Evolutionary conservation across 2,329 filamentous ascomycete genomes (phyloP).

Genomic region (Xylariales sp.): DNA sequence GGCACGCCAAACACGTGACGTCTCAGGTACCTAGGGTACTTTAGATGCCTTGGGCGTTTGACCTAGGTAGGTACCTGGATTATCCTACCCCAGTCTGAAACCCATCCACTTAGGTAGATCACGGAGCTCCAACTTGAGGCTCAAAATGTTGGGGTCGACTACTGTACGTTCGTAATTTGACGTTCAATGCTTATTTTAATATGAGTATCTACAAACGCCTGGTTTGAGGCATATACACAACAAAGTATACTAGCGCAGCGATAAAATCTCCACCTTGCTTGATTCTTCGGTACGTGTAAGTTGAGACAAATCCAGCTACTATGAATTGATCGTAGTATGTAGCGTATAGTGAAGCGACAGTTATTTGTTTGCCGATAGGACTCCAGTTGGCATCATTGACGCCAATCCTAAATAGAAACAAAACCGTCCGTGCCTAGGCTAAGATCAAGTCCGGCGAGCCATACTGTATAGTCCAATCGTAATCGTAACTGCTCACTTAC

Average conservation of each 20-base stretch:
- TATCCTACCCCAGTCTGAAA: constrained; percentile 15
- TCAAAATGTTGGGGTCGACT: constrained; percentile 30
- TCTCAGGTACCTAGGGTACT: background rate
- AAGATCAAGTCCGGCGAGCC: too few species aligned
- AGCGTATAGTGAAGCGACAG: background rate
- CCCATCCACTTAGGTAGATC: constrained; percentile 12
- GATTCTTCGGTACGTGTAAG: background rate
- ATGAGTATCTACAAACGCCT: background rate
- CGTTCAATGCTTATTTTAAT: background rate
- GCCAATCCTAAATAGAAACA: background rate
- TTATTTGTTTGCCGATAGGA: constrained; percentile 2
- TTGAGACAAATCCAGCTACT: background rate
- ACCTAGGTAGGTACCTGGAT: background rate
- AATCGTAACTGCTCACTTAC: too few species aligned
- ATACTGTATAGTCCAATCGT: too few species aligned
- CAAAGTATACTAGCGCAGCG: background rate
- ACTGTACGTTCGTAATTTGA: background rate
- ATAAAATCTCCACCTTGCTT: background rate
- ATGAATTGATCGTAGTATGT: background rate
- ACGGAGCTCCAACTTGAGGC: constrained; percentile 28
- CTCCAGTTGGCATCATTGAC: constrained; percentile 10
- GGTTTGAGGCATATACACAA: background rate
- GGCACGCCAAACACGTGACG: constrained; percentile 23
- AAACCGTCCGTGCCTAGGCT: background rate
- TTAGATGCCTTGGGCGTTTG: too few species aligned